phyloP scores from a whole-genome alignment of 306 rosid genomes.

The Vigna angularis region DNA sequence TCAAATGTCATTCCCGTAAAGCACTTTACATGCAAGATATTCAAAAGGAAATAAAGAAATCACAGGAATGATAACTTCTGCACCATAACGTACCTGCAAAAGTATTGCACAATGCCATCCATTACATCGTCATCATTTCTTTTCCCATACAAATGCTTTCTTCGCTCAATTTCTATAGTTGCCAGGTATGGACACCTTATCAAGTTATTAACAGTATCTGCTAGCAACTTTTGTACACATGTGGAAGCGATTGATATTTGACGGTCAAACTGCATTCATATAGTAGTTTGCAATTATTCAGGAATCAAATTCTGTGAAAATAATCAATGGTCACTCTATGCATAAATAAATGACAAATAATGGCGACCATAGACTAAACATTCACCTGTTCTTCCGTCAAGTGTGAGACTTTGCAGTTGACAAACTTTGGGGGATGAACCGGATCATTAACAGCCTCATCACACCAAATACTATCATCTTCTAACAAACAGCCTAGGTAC shows the following conservation, averaged over 20 bases:
- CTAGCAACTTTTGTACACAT: slow-evolving; percentile 70
- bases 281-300: slow-evolving; percentile 36
- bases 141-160: slow-evolving; percentile 71
- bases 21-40: slow-evolving; percentile 8
- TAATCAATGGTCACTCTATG: slow-evolving; percentile 21
- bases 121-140: slow-evolving; percentile 66
- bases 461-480: slow-evolving; percentile 85
- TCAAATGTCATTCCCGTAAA: slow-evolving; percentile 10
- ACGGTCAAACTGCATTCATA: slow-evolving; percentile 81
- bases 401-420: slow-evolving; percentile 74
- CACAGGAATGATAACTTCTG: slow-evolving; percentile 12
- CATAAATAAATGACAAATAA: slow-evolving; percentile 33
- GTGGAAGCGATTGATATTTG: slow-evolving; percentile 74
- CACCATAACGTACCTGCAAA: slow-evolving; percentile 57
- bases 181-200: slow-evolving; percentile 87
- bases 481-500: slow-evolving; percentile 93
- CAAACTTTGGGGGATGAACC: slow-evolving; percentile 63
- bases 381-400: slow-evolving; percentile 77
- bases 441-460: slow-evolving; percentile 58
- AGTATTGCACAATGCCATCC: slow-evolving; percentile 73
- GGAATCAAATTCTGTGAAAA: slow-evolving; percentile 40
- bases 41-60: slow-evolving; percentile 8
- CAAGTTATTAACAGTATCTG: slow-evolving; percentile 49
- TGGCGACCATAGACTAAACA: slow-evolving; percentile 38
- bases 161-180: slow-evolving; percentile 88